These are phyloP conservation scores for Cucurbita argyrosperma DNA, from an alignment of 306 rosid species.

Conservation along the genomic window DNA sequence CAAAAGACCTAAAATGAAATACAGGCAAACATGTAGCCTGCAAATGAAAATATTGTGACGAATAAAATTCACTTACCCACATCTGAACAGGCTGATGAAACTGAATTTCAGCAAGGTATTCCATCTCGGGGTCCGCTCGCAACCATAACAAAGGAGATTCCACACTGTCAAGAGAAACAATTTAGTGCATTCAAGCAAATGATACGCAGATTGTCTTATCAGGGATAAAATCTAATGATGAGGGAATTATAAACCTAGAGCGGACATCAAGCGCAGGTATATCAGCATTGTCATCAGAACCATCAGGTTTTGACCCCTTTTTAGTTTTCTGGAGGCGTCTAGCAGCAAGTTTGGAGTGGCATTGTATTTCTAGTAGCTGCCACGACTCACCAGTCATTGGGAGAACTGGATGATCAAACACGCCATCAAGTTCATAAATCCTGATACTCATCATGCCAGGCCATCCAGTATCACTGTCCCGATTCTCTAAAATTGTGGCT, in stretches of 20 bases:
- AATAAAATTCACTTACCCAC: slow-evolving; percentile 74
- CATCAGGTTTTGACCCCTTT: slow-evolving; percentile 70
- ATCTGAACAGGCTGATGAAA: slow-evolving; percentile 94
- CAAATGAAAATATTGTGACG: neutral
- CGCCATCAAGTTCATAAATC: slow-evolving; percentile 89
- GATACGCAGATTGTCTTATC: slow-evolving; percentile 3
- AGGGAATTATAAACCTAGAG: slow-evolving; percentile 36
- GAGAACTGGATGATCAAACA: slow-evolving; percentile 93
- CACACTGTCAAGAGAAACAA: slow-evolving; percentile 24
- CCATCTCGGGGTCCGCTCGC: slow-evolving; percentile 99
- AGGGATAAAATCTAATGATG: neutral
- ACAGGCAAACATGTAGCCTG: neutral
- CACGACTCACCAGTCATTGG: slow-evolving; percentile 89
- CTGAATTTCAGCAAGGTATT: slow-evolving; percentile 83
- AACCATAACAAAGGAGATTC: slow-evolving; percentile 93
- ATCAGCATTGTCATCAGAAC: slow-evolving; percentile 90
- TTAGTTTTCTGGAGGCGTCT: slow-evolving; percentile 82
- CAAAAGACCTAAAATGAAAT: neutral
- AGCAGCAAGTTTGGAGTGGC: slow-evolving; percentile 90
- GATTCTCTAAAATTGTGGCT: slow-evolving; percentile 53
- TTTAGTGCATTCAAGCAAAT: slow-evolving; percentile 12
- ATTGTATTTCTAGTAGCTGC: slow-evolving; percentile 86
- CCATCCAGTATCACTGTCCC: slow-evolving; percentile 78
- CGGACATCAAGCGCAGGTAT: slow-evolving; percentile 61
- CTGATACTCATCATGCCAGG: slow-evolving; percentile 99